phyloP scores from a whole-genome alignment of 192 early-diverging fungal genomes.

The Coemansia sp. region DNA sequence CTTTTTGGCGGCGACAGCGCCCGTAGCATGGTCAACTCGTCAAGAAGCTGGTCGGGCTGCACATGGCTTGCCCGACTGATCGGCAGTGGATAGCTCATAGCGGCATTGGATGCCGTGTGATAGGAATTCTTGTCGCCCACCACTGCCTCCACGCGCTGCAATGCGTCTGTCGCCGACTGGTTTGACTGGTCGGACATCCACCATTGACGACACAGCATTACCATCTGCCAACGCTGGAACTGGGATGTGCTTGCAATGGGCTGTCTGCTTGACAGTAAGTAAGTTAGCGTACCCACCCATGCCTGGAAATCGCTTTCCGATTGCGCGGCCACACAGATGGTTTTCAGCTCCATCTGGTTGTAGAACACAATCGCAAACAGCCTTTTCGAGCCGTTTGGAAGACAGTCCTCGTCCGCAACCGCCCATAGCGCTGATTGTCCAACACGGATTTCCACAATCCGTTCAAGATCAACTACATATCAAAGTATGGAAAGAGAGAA shows the following conservation, averaged over 20 bases:
- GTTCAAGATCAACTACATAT: constrained; percentile 53
- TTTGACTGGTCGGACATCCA: constrained; percentile 43
- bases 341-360: constrained; percentile 39
- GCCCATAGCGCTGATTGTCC: constrained; percentile 52
- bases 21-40: neutral
- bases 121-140: constrained; percentile 1
- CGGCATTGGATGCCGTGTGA: neutral
- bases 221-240: constrained; percentile 45
- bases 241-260: constrained; percentile 30
- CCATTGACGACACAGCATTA: constrained; percentile 49
- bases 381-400: constrained; percentile 40
- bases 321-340: constrained; percentile 40
- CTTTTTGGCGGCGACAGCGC: constrained; percentile 5
- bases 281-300: constrained; percentile 46
- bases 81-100: constrained; percentile 10
- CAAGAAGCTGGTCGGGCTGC: neutral
- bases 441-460: constrained; percentile 49
- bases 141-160: constrained; percentile 28
- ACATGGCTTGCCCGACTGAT: neutral
- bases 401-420: constrained; percentile 34
- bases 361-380: constrained; percentile 53
- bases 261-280: constrained; percentile 34
- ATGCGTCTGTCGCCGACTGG: constrained; percentile 42
- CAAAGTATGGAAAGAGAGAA: neutral
- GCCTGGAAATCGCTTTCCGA: constrained; percentile 37